Evolutionary conservation across 2,329 filamentous ascomycete species (phyloP), one percentile per base, ranked within the genome.

Genomic region (Fusarium longipes): DNA sequence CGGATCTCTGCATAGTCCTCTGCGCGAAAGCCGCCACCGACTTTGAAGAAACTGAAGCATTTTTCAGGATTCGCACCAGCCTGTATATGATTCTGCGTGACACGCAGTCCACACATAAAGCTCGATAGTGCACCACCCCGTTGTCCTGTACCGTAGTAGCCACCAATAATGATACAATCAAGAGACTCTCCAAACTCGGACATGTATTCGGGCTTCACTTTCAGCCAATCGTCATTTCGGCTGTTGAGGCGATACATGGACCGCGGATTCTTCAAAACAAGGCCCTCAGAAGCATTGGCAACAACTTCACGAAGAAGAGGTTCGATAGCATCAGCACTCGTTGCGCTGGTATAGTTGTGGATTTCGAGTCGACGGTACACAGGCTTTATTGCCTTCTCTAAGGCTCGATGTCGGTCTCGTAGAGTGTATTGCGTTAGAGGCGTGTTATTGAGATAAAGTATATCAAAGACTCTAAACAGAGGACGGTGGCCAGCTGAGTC

Each of bases 121-220:
- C 90, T 96, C 1, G 93, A 93, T 6, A 97, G 81, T 3, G 81
- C 87, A 38, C 95, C 96, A 47, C 96, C 96, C 45, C 96, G 88
- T 56, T 87, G 88, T 0, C 96, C 96, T 29, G 91, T 92, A 15
- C 96, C 96, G 76, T 92, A 99, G 79, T 97, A 98, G 10, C 93
- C 96, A 54, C 95, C 96, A 52, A 99, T 88, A 17, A 99, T 84
- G 15, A 97, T 82, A 68, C 93, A 93, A 76, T 99, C 96, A 5
- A 99, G 87, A 1, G 91, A 93, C 78, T 98, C 95, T 63, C 96
- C 96, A 76, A 96, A 97, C 65, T 97, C 95, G 3, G 90, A 90
- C 94, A 98, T 97, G 77, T 99, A 99, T 68, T 99, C 96, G 2
- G 96, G 96, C 74, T 99, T 99, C 10, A 99, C 94, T 77, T 99